Evolutionary conservation across 352 stramenopile genomes (phyloP).

Genomic region (Discostella stelligera): DNA sequence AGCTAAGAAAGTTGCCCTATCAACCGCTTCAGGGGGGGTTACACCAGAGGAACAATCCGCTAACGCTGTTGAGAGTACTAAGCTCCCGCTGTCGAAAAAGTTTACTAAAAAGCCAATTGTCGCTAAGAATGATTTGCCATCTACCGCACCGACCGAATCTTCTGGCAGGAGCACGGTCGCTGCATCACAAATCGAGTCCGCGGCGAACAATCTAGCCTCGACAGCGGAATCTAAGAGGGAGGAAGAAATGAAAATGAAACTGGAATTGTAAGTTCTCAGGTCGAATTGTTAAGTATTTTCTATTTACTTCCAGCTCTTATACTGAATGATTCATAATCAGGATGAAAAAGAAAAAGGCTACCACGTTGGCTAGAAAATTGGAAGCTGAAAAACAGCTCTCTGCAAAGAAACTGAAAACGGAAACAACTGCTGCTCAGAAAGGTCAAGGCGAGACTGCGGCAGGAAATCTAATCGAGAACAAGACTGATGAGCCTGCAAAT

Average conservation of each 20-base stretch:
- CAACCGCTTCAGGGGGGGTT: not conserved
- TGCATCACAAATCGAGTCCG: no score
- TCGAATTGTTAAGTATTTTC: not conserved
- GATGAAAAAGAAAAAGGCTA: slow-evolving; percentile 38
- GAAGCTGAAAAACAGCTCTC: slow-evolving; percentile 53
- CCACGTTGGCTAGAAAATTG: slow-evolving; percentile 32
- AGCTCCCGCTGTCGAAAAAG: not conserved
- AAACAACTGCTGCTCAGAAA: slow-evolving; percentile 14
- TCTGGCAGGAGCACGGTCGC: not conserved
- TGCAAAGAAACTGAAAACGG: slow-evolving; percentile 47
- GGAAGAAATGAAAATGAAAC: slow-evolving; percentile 41
- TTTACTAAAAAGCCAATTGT: not conserved
- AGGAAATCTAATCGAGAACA: not conserved
- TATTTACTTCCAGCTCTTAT: not conserved
- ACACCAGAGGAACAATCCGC: not conserved
- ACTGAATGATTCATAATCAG: not conserved
- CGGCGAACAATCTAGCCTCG: not conserved
- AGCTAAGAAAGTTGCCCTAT: not conserved
- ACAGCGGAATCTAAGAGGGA: slow-evolving; percentile 26
- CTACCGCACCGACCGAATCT: not conserved
- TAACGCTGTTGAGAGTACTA: slow-evolving; percentile 1
- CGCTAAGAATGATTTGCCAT: slow-evolving; percentile 9
- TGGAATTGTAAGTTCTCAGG: slow-evolving; percentile 19
- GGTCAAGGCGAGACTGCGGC: slow-evolving; percentile 12
- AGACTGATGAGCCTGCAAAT: slow-evolving; percentile 11